Base-by-base conservation (phyloP, 1,139 yeast species). In the Hyphopichia burtonii region DNA sequence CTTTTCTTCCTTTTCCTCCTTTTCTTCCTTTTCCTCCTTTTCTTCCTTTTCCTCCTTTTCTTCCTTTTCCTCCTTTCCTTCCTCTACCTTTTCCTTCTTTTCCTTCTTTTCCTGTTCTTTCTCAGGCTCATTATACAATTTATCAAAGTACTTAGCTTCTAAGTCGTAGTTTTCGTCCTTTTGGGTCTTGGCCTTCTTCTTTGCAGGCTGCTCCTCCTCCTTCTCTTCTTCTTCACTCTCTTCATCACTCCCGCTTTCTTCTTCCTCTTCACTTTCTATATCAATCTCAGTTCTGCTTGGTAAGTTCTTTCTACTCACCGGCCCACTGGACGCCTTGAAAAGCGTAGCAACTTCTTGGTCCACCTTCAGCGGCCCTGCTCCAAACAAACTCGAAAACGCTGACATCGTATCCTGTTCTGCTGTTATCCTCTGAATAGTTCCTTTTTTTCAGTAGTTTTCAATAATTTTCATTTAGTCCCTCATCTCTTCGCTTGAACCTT, bases 121-220 rank as follows among this genome's bases (percentile, higher is more conserved):
- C 11, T n/a, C 9, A 14, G 33, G 33, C 15, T 31, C 33, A 20
- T 34, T 30, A n/a, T 36, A 55, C 18, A 75, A 56, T 47, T 74
- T 73, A 32, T 69, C 61, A 49, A 61, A 75, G 54, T 78, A 78
- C 40, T 64, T 60, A 12, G 71, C 66, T 57, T 78, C 83, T 47
- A 78, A 63, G 44, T 74, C 76, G 34, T 70, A 75, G 41, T 74
- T 64, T 30, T 64, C 73, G 14, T 70, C 77, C 23, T 20, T 20
- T 6, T 20, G 5, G 23, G 23, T 45, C 50, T 41, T 39, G 34
- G 17, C 36, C 35, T 37, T 44, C 41, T 27, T 37, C 46, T 45
- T 55, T 41, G 32, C 37, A 41, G 43, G 51, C 31, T 44, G 39
- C 18, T 50, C 54, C 22, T 41, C 49, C 17, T 52, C 53, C 25